Percentiles rank a stretch among this genome's conserved stretches.
These are phyloP conservation scores for Balamuthia mandrillaris DNA, from an alignment of 208 protist genomes.

Conservation along the genomic window DNA sequence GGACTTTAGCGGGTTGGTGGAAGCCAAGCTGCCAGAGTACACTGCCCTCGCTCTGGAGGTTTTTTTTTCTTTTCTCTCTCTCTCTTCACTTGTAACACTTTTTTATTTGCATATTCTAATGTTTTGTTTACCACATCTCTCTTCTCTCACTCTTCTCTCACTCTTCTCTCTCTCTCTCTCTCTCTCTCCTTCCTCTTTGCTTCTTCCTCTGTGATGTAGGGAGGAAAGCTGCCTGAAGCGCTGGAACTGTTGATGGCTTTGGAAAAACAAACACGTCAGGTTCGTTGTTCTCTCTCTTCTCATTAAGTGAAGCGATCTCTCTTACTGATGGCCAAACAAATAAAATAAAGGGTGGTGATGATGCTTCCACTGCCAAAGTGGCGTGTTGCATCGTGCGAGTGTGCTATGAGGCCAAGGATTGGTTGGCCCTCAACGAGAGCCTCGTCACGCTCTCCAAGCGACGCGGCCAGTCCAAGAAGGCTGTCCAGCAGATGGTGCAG, in stretches of 20 bases:
- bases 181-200: too few relatives aligned
- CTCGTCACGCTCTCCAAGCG: slow-evolving; percentile 86
- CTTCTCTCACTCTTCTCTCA: too few relatives aligned
- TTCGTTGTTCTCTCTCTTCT: too few relatives aligned
- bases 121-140: too few relatives aligned
- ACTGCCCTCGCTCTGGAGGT: too few relatives aligned
- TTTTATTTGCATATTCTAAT: too few relatives aligned
- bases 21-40: not conserved
- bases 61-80: too few relatives aligned
- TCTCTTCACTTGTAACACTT: too few relatives aligned
- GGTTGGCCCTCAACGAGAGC: slow-evolving; percentile 79
- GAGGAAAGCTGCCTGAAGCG: slow-evolving; percentile 66
- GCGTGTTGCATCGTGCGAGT: slow-evolving; percentile 82
- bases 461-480: slow-evolving; percentile 77
- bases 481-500: slow-evolving; percentile 67
- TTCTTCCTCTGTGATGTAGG: too few relatives aligned
- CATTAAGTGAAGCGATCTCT: too few relatives aligned
- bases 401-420: slow-evolving; percentile 78
- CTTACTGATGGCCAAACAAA: too few relatives aligned
- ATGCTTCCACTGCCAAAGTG: slow-evolving; percentile 69
- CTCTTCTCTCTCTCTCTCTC: too few relatives aligned
- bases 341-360: slow-evolving; percentile 10
- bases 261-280: slow-evolving; percentile 83
- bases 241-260: slow-evolving; percentile 80
- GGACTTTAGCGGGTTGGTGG: not conserved